Evolutionary conservation across 306 rosid species (phyloP), one percentile per base, ranked within the genome.

Genomic region (Begonia peltatifolia): DNA sequence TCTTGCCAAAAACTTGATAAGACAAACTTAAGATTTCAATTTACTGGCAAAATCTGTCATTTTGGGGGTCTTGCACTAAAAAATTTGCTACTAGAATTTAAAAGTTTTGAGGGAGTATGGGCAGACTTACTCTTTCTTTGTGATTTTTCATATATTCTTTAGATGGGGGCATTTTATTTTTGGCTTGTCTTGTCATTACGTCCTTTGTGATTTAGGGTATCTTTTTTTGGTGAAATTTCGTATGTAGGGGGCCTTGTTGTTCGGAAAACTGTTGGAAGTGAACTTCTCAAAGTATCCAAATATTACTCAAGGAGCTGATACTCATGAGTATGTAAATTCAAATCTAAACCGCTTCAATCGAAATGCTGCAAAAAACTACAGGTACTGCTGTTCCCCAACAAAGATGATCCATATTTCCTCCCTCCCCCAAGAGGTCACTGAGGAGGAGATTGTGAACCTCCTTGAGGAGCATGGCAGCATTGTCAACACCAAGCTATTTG

Each of bases 301-400:
- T 68, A 92, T 92, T 56, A 86, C 81, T 30, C 99, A 92, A 70
- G 96, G 99, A 69, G 79, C 94, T 5, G 99, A 92, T 36, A 83
- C 99, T 11, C 95, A 73, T 0, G 99, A 92, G 67, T 92, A 86
- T 46, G 14, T 70, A 52, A 92, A 83, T 67, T 86, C 99, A 48
- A 86, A 86, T 70, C 99, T 92, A 67, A 92, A 92, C 55, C 96
- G 96, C n/a, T 92, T 92, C 76, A 86, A 92, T 60, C 99, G 99
- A 1, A 92, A 92, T 58, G 99, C 99, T 56, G 96, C 95, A 14
- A 92, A 92, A 69, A 92, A 92, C 84, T 92, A 92, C 60, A 84
- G 94, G 14, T 92, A 86, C 44, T 92, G 99, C 83, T 92, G 99
- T 76, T 86, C 99, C 0, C 99, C 99, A 0, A 92, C 99, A 41